Evolutionary conservation across 2,329 filamentous ascomycete species (phyloP).

Genomic region (Epichloe sibirici): DNA sequence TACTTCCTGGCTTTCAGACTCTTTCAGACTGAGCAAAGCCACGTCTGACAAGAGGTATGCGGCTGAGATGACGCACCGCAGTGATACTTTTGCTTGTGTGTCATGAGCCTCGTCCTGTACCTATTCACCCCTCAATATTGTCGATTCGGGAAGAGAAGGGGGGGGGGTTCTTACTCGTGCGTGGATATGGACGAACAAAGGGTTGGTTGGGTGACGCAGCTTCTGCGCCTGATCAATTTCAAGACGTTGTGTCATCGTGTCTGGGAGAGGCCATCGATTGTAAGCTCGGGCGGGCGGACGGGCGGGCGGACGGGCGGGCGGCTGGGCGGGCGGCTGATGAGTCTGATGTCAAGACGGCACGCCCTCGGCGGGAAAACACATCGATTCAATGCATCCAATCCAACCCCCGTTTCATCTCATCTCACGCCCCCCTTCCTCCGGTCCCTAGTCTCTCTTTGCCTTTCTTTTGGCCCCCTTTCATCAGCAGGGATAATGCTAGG

Average conservation of each 20-base stretch:
- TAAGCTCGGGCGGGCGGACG: neutral
- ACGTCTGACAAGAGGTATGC: neutral
- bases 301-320: too few species aligned
- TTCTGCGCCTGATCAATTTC: neutral
- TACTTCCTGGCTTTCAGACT: neutral
- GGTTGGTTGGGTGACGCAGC: neutral
- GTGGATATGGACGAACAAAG: neutral
- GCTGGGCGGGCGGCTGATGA: neutral
- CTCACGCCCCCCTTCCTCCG: neutral
- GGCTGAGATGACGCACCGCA: neutral
- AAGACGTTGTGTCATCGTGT: neutral
- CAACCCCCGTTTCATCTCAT: neutral
- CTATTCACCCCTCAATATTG: too few species aligned
- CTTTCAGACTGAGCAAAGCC: too few species aligned
- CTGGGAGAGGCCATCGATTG: neutral
- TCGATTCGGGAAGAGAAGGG: too few species aligned
- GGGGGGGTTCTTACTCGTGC: too few species aligned
- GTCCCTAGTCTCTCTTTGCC: neutral
- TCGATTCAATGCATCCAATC: neutral
- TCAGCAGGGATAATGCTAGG: neutral
- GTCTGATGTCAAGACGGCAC: neutral
- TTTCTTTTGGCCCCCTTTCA: neutral
- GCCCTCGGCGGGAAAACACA: neutral
- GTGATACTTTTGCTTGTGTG: too few species aligned
- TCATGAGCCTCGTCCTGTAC: too few species aligned